Conservation (phyloP, 2,329 filamentous ascomycete genomes). For the Talaromyces albobiverticillius region DNA sequence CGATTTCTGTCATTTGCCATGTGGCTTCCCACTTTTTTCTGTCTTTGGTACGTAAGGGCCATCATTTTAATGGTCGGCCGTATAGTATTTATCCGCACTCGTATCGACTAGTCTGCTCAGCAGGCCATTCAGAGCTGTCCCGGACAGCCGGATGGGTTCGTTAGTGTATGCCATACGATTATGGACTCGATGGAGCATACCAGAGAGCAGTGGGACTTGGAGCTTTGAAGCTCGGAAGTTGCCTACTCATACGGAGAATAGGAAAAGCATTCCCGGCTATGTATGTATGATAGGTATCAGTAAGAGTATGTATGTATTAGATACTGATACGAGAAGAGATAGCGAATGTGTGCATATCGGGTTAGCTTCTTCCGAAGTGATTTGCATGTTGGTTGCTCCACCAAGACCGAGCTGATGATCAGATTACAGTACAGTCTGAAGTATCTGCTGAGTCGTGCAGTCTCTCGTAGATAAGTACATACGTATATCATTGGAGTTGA, state of each 20-base stretch:
- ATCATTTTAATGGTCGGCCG: background rate
- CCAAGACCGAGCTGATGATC: too few relatives aligned
- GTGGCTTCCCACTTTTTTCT: constrained; percentile 8
- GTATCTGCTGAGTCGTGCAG: background rate
- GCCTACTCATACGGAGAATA: too few relatives aligned
- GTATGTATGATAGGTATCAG: too few relatives aligned
- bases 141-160: too few relatives aligned
- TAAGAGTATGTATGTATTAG: background rate
- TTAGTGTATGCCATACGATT: too few relatives aligned
- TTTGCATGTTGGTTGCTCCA: background rate
- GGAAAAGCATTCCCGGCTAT: too few relatives aligned
- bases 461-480: too few relatives aligned
- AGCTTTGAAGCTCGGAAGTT: background rate
- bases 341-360: background rate
- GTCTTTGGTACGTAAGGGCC: background rate
- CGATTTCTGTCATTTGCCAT: constrained; percentile 3
- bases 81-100: background rate
- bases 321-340: background rate
- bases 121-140: too few relatives aligned
- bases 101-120: background rate
- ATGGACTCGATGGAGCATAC: too few relatives aligned
- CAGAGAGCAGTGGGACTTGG: background rate
- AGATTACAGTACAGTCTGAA: background rate
- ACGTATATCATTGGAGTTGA: too few relatives aligned
- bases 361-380: background rate